phyloP scores from a whole-genome alignment of 495 filamentous ascomycete genomes.

The Cryomyces antarcticus region DNA sequence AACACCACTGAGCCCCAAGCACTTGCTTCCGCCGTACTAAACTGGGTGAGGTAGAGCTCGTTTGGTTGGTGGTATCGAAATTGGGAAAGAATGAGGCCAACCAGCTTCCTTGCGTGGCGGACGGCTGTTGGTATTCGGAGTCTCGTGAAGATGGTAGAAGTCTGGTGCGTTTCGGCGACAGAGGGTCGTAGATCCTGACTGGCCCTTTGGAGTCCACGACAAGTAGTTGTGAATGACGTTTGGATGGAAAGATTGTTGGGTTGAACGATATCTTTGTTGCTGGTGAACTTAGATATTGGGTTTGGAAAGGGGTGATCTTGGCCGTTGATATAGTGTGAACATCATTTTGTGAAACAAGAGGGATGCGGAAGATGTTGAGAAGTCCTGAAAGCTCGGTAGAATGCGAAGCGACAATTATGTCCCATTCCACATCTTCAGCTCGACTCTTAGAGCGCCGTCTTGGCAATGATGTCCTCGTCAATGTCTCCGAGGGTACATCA shows the following conservation, averaged over 20 bases:
- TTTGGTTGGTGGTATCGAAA: conserved; percentile 2
- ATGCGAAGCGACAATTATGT: conserved; percentile 37
- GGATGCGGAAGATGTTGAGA: conserved; percentile 33
- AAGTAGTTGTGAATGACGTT: conserved; percentile 39
- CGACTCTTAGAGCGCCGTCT: conserved; percentile 2
- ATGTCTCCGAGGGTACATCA: conserved; percentile 7
- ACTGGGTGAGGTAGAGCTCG: neutral
- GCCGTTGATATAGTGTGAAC: neutral
- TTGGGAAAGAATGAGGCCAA: conserved; percentile 9
- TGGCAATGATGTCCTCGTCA: neutral
- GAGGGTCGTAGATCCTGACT: conserved; percentile 41
- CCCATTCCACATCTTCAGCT: conserved; percentile 21
- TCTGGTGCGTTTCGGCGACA: conserved; percentile 1
- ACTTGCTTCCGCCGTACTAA: conserved; percentile 42
- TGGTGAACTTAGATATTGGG: conserved; percentile 33
- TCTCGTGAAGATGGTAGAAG: conserved; percentile 1
- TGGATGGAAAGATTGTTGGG: conserved; percentile 36
- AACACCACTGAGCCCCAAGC: conserved; percentile 65
- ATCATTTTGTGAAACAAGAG: conserved; percentile 13
- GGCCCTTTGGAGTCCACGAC: conserved; percentile 45
- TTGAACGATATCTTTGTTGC: conserved; percentile 55
- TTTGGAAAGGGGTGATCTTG: conserved; percentile 1
- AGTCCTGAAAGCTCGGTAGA: conserved; percentile 47
- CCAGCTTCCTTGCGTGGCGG: conserved; percentile 8
- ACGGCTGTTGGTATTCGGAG: neutral